A percentile compares a stretch with the other conserved stretches of the same genome.
Evolutionary conservation across 129 eudicot species (phyloP).

Genomic region (Pseudognaphalium luteoalbum): DNA sequence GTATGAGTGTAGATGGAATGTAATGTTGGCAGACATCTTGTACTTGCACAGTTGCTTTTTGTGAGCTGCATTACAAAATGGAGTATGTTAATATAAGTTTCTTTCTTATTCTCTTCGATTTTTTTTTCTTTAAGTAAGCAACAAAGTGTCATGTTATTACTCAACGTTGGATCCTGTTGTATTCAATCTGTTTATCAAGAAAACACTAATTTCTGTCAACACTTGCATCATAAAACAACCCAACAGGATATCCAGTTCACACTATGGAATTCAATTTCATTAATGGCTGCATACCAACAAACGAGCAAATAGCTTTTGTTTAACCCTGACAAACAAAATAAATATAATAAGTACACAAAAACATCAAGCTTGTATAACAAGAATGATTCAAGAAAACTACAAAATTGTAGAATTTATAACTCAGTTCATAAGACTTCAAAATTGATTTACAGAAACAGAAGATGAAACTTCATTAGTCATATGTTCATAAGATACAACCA

Average conservation of each 20-base stretch:
- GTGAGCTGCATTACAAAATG: neutral
- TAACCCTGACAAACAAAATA: neutral
- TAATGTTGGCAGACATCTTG: slow-evolving; percentile 8
- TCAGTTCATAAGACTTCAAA: slow-evolving; percentile 14
- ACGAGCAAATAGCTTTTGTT: neutral
- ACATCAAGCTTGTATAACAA: slow-evolving; percentile 12
- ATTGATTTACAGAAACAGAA: slow-evolving; percentile 22
- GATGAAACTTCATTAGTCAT: neutral
- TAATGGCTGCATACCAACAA: neutral
- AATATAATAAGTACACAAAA: neutral
- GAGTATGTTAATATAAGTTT: neutral
- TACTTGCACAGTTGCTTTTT: neutral
- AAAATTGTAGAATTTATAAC: slow-evolving; percentile 12
- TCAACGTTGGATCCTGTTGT: neutral
- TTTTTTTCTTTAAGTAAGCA: too few species aligned
- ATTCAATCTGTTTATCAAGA: neutral
- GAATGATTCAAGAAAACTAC: neutral
- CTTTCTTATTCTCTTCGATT: neutral
- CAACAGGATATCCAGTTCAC: neutral
- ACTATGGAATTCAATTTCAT: neutral
- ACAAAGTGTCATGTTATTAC: neutral
- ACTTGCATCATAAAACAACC: neutral
- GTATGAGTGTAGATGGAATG: neutral
- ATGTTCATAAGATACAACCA: slow-evolving; percentile 16
- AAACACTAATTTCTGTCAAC: neutral